A percentile compares a stretch with the other conserved stretches of the same genome.
These are phyloP conservation scores for Pleurotus citrinopileatus DNA, from an alignment of 768 basidiomycete species.

Conservation along the genomic window DNA sequence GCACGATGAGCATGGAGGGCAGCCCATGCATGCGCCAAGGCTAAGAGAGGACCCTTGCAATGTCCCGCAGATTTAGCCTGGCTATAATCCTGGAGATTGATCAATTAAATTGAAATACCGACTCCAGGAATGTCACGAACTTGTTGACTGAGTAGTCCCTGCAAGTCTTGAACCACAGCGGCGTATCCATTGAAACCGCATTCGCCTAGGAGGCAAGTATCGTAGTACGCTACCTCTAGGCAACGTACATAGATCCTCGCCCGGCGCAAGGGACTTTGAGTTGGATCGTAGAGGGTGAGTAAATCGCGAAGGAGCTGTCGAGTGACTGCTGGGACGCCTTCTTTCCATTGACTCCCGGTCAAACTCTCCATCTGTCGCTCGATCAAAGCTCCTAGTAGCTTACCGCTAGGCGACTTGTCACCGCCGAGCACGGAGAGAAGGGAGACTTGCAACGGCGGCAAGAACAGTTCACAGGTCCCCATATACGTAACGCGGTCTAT, in stretches of 20 bases:
- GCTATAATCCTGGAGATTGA: constrained; percentile 17
- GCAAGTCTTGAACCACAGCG: constrained; percentile 38
- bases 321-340: constrained; percentile 42
- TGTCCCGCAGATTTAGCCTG: constrained; percentile 30
- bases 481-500: constrained; percentile 68
- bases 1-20: constrained; percentile 68
- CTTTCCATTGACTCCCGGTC: constrained; percentile 55
- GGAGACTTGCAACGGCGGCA: constrained; percentile 48
- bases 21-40: constrained; percentile 61
- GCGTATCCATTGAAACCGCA: constrained; percentile 25
- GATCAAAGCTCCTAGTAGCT: constrained; percentile 51
- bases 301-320: constrained; percentile 44
- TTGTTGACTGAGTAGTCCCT: constrained; percentile 35
- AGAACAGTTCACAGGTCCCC: constrained; percentile 63
- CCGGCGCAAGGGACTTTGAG: constrained; percentile 53
- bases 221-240: constrained; percentile 51
- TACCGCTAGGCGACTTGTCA: constrained; percentile 16
- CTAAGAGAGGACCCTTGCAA: constrained; percentile 46
- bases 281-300: constrained; percentile 44
- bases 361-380: constrained; percentile 61
- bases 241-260: constrained; percentile 53
- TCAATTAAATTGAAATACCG: neutral
- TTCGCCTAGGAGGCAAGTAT: constrained; percentile 13
- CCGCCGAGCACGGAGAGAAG: constrained; percentile 26
- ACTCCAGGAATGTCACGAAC: constrained; percentile 28